Conservation (phyloP, 23 red algal genomes). For the Cyanidiococcus yangmingshanensis region DNA sequence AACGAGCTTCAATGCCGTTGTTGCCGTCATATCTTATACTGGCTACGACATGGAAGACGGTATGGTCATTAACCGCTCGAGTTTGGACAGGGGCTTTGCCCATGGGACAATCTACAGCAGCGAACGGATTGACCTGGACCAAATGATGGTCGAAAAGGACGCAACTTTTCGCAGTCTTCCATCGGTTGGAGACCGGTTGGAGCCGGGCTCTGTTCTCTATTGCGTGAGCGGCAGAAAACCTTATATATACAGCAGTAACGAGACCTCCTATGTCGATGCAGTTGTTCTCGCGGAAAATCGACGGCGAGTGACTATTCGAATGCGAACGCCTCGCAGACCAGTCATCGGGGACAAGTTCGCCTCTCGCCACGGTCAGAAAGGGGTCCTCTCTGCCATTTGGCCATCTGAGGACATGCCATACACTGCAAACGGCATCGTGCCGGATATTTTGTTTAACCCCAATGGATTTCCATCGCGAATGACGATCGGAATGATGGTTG, state of each 20-base stretch:
- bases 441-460: constrained; percentile 99
- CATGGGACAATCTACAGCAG: constrained; percentile 66
- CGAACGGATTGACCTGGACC: constrained; percentile 54
- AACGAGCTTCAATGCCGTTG: constrained; percentile 82
- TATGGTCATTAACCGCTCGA: constrained; percentile 73
- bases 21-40: constrained; percentile 89
- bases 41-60: constrained; percentile 99
- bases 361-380: constrained; percentile 86
- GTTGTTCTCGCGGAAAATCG: constrained; percentile 36
- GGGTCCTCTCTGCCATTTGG: constrained; percentile 68
- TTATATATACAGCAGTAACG: constrained; percentile 27
- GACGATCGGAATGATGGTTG: constrained; percentile 99
- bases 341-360: constrained; percentile 97
- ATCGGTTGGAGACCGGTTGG: neutral
- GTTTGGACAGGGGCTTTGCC: constrained; percentile 70
- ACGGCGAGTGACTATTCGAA: constrained; percentile 25
- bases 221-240: neutral
- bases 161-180: neutral
- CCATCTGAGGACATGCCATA: constrained; percentile 93
- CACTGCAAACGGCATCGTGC: constrained; percentile 65
- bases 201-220: neutral
- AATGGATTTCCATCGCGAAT: constrained; percentile 98
- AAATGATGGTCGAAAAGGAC: neutral
- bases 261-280: constrained; percentile 20
- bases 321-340: constrained; percentile 52